Base-by-base conservation (phyloP, 352 stramenopile genomes). In the Phytophthora pluvialis region DNA sequence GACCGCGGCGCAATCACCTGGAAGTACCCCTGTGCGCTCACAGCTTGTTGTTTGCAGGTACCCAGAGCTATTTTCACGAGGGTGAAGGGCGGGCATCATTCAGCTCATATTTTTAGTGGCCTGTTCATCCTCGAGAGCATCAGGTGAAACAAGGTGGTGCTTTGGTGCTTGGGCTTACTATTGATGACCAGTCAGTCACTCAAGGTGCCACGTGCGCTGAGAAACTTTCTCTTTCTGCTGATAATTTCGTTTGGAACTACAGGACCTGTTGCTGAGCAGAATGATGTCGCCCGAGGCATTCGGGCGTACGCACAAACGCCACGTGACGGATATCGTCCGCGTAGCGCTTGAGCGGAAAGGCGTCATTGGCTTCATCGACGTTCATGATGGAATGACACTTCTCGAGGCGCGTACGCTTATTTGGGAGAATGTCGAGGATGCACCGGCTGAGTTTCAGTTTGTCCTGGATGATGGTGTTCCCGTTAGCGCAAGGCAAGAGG, bases 341-440 rank as follows among this genome's bases (percentile, higher is more conserved):
- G 74, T 93, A 36, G 60, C 85, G 10, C 69, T 93, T 18, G 85
- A 93, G 58, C 68, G 64, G 8, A 68, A 71, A 47, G 82, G 83
- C 29, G 70, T 91, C 42, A 82, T 93, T 54, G 85, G 85, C 33
- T 93, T 91, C 43, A 93, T 93, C 40, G 75, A 91, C 46, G 78
- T 88, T 36, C 65, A 87, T 40, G 79, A 90, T 18, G 65, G 47
- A 36, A 91, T 90, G 80, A 91, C 68, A 29, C 51, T 93, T 21
- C 51, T 80, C 0, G 81, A 89, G 29, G 84, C 82, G 9, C 81
- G 84, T 9, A 66, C 71, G 12, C 63, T 87, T 31, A 90, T 93
- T 59, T 77, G 61, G 60, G 78, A 90, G 44, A 90, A 88, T 45
- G 80, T 93, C 10, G 84, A 93, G 42, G 74, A 90, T 36, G 79